Conservation (phyloP, 177 flowering plant species). For the Telopea speciosissima region DNA sequence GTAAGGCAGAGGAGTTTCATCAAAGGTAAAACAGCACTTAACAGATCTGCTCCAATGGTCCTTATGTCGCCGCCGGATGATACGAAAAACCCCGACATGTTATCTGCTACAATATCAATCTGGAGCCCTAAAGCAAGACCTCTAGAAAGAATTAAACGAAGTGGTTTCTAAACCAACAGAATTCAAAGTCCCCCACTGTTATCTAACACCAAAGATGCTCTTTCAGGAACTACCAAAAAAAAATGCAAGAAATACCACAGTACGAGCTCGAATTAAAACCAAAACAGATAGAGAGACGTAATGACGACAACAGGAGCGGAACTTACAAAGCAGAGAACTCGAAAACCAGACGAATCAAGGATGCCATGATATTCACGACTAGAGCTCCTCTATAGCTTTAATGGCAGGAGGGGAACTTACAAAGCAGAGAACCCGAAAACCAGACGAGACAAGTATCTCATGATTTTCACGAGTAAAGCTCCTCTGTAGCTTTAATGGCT, state of each 20-base stretch:
- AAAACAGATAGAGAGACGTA: too few species aligned
- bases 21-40: constrained; percentile 61
- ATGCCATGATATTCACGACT: too few species aligned
- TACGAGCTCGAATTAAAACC: background rate
- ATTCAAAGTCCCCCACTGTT: background rate
- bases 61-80: constrained; percentile 3
- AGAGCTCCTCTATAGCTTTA: too few species aligned
- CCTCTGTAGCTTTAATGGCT: too few species aligned
- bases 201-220: background rate
- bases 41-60: constrained; percentile 25
- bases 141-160: background rate
- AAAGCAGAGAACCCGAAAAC: too few species aligned
- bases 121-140: background rate
- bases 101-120: background rate
- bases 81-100: background rate
- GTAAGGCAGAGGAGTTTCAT: constrained; percentile 72
- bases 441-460: too few species aligned
- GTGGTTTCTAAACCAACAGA: background rate
- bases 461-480: too few species aligned
- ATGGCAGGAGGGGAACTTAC: too few species aligned
- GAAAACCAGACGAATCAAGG: too few species aligned
- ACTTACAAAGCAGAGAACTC: too few species aligned
- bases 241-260: background rate
- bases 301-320: too few species aligned
- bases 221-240: too few species aligned